Conservation (phyloP, 2,329 filamentous ascomycete genomes). For the Xylaria arbuscula region DNA sequence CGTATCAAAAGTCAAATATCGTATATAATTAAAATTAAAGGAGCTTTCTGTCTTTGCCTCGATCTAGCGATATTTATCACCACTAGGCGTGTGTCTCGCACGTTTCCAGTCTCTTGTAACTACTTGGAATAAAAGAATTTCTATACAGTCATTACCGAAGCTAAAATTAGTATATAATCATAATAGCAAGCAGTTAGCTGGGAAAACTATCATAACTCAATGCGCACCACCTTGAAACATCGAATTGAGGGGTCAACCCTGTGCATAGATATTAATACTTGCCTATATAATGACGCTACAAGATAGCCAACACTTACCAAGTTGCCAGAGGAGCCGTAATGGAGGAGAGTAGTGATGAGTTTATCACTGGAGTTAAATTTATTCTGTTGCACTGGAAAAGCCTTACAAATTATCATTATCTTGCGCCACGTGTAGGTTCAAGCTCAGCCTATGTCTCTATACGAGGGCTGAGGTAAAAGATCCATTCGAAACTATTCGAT, state of each 20-base stretch:
- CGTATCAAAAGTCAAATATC: neutral
- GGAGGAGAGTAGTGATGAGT: too few species aligned
- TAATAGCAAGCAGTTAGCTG: neutral
- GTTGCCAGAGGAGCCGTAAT: too few species aligned
- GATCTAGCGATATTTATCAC: neutral
- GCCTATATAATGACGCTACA: too few species aligned
- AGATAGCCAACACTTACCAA: too few species aligned
- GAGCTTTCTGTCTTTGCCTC: neutral
- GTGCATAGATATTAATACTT: too few species aligned
- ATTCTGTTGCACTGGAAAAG: too few species aligned
- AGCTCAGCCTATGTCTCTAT: too few species aligned
- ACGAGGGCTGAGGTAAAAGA: too few species aligned
- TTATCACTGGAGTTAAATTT: too few species aligned
- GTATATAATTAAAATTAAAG: slow-evolving; percentile 3
- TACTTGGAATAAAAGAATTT: neutral
- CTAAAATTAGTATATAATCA: neutral
- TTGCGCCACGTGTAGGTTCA: too few species aligned
- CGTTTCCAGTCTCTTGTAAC: neutral
- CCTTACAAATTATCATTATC: too few species aligned
- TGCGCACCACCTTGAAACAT: neutral
- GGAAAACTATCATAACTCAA: neutral
- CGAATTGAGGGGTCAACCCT: neutral
- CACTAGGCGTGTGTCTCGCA: neutral
- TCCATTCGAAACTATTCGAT: too few species aligned
- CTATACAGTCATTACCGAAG: neutral